Percentiles rank a stretch among this genome's conserved stretches.
phyloP scores from a whole-genome alignment of 2,329 filamentous ascomycete genomes.

The Mycosphaerella sp. region DNA sequence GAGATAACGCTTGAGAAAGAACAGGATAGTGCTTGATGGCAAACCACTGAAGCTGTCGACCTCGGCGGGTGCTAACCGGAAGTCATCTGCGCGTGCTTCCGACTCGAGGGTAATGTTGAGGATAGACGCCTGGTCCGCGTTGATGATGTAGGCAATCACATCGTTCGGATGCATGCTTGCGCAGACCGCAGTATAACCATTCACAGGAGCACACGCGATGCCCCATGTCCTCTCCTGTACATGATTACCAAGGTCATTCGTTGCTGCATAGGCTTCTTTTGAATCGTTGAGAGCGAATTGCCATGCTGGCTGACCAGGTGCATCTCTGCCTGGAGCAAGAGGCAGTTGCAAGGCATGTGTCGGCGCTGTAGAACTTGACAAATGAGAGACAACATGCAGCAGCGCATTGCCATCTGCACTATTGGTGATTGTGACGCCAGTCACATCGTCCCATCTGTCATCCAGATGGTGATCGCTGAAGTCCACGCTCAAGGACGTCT shows the following conservation, averaged over 20 bases:
- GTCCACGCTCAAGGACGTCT: not conserved
- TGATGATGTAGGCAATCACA: constrained; percentile 51
- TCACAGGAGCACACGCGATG: constrained; percentile 42
- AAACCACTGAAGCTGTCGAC: not conserved
- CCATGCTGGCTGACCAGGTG: constrained; percentile 33
- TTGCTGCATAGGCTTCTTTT: constrained; percentile 42
- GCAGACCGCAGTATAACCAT: constrained; percentile 45
- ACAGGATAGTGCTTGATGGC: constrained; percentile 4
- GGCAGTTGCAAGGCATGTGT: constrained; percentile 32
- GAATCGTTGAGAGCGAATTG: constrained; percentile 36
- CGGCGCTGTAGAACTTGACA: constrained; percentile 34
- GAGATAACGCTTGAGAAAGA: constrained; percentile 2
- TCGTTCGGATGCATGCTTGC: constrained; percentile 51
- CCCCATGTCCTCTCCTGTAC: constrained; percentile 50
- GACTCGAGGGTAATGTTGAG: constrained; percentile 12
- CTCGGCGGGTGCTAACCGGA: not conserved
- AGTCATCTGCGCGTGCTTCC: not conserved
- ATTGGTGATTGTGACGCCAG: constrained; percentile 32
- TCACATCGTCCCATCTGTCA: constrained; percentile 38
- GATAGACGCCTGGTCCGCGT: constrained; percentile 36
- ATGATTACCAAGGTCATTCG: constrained; percentile 46
- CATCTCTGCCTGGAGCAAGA: constrained; percentile 1
- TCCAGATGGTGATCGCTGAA: constrained; percentile 33
- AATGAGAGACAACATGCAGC: constrained; percentile 36
- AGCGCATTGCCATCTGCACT: constrained; percentile 13